These are phyloP conservation scores for Fusarium chaquense DNA, from an alignment of 2,329 filamentous ascomycete genomes.

Conservation along the genomic window DNA sequence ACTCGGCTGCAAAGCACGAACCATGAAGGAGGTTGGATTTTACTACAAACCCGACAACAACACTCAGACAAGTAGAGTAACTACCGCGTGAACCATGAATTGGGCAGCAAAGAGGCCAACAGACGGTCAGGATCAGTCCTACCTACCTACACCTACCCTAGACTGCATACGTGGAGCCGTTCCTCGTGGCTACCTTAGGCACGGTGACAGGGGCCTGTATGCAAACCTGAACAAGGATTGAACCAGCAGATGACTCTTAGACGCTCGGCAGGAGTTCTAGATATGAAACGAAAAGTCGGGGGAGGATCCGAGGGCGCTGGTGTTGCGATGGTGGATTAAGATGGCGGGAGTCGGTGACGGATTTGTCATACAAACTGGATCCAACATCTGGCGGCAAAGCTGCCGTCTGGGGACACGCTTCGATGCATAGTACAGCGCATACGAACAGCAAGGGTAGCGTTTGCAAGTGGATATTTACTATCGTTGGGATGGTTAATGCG, in stretches of 20 bases:
- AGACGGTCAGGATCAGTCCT: slow-evolving; percentile 5
- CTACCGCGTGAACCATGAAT: slow-evolving; percentile 6
- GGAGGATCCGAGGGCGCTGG: slow-evolving; percentile 27
- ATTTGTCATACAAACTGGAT: slow-evolving; percentile 45
- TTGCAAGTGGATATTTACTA: slow-evolving; percentile 16
- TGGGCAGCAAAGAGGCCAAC: not conserved
- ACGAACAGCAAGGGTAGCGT: slow-evolving; percentile 12
- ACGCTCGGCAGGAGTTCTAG: slow-evolving; percentile 11
- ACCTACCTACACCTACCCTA: not conserved
- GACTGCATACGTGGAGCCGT: not conserved
- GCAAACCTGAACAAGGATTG: not conserved
- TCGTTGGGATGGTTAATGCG: slow-evolving; percentile 10
- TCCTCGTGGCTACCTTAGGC: slow-evolving; percentile 2
- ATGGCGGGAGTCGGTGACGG: slow-evolving; percentile 41
- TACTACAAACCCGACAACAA: slow-evolving; percentile 57
- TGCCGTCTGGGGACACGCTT: slow-evolving; percentile 39
- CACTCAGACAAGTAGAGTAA: not conserved
- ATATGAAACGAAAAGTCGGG: slow-evolving; percentile 32
- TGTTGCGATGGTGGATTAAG: slow-evolving; percentile 44
- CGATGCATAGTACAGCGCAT: slow-evolving; percentile 12
- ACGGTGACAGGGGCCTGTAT: slow-evolving; percentile 11
- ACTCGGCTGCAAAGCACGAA: slow-evolving; percentile 72
- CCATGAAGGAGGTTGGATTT: slow-evolving; percentile 79
- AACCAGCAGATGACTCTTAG: slow-evolving; percentile 18
- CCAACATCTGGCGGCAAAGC: slow-evolving; percentile 23